These are phyloP conservation scores for Priceomyces medius DNA, from an alignment of 805 yeast species.

Conservation along the genomic window DNA sequence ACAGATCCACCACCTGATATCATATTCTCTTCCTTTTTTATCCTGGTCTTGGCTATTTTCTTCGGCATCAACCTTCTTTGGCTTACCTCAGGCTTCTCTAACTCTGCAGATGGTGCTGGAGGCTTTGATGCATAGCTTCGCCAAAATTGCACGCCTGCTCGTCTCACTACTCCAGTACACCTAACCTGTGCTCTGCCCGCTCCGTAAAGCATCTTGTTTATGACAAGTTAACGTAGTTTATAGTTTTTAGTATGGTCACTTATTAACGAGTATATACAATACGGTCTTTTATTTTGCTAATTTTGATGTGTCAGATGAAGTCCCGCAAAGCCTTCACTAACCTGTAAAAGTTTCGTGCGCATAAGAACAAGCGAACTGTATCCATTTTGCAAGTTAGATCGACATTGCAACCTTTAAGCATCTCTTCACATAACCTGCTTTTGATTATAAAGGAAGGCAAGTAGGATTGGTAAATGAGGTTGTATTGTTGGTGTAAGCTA, in stretches of 20 bases:
- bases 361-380: too few species aligned
- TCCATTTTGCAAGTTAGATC: neutral
- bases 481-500: conserved; percentile 1
- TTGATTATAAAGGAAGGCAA: neutral
- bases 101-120: conserved; percentile 6
- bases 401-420: neutral
- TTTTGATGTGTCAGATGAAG: too few species aligned
- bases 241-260: too few species aligned
- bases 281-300: too few species aligned
- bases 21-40: neutral
- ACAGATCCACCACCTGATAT: conserved; percentile 1
- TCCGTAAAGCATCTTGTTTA: neutral
- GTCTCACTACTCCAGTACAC: neutral
- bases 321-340: too few species aligned
- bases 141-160: conserved; percentile 1
- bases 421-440: neutral
- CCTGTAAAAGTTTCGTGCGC: too few species aligned
- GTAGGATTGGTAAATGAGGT: neutral
- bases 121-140: conserved; percentile 10
- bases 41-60: conserved; percentile 5
- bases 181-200: neutral
- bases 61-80: conserved; percentile 6
- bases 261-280: too few species aligned
- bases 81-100: conserved; percentile 4
- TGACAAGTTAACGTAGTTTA: too few species aligned